phyloP scores from a whole-genome alignment of 148 eudicot species.

The Vaccinium vitisidaea region DNA sequence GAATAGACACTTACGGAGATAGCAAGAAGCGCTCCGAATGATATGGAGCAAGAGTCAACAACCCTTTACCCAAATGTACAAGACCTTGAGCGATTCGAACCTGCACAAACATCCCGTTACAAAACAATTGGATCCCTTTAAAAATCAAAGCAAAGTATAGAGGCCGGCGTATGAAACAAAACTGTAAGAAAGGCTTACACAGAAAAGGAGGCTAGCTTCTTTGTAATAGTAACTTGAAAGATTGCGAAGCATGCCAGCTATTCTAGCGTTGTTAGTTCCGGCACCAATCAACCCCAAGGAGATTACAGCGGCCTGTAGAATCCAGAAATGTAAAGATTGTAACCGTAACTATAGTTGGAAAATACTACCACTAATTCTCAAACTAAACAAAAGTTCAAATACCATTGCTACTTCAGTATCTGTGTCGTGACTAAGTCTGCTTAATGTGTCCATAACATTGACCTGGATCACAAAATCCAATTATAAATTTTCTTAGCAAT shows the following conservation, averaged over 20 bases:
- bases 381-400: slow-evolving; percentile 1
- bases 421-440: slow-evolving; percentile 91
- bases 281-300: slow-evolving; percentile 95
- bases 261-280: slow-evolving; percentile 95
- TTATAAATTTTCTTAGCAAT: slow-evolving; percentile 11
- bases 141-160: not conserved
- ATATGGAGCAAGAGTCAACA: slow-evolving; percentile 84
- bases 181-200: slow-evolving; percentile 43
- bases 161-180: not conserved
- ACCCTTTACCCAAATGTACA: slow-evolving; percentile 91
- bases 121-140: not conserved
- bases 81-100: slow-evolving; percentile 98
- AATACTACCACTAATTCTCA: not conserved
- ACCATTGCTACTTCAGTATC: slow-evolving; percentile 96
- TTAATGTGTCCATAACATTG: slow-evolving; percentile 92
- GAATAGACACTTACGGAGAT: slow-evolving; percentile 63
- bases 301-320: slow-evolving; percentile 80
- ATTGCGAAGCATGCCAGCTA: slow-evolving; percentile 94
- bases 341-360: not conserved
- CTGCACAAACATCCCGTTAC: slow-evolving; percentile 35
- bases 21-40: slow-evolving; percentile 87
- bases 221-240: slow-evolving; percentile 90
- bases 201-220: slow-evolving; percentile 82
- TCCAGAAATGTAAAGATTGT: not conserved
- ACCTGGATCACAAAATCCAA: slow-evolving; percentile 46